These are phyloP conservation scores for Boehmeria nivea DNA, from an alignment of 306 rosid genomes.

Conservation along the genomic window DNA sequence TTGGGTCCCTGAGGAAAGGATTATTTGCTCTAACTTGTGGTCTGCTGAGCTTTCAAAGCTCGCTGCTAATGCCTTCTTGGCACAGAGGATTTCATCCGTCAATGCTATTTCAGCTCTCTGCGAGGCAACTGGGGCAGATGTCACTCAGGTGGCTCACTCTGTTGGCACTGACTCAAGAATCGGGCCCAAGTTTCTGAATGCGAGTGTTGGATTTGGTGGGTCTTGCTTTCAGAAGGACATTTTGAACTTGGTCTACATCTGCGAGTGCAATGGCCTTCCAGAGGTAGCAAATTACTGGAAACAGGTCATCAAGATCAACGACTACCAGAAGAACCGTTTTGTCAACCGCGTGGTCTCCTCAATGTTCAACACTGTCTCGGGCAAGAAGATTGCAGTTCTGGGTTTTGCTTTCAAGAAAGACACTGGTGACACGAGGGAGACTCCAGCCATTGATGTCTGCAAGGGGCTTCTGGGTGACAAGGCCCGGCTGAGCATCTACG, in stretches of 20 bases:
- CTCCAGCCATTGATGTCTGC: conserved; percentile 86
- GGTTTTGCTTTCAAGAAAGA: conserved; percentile 94
- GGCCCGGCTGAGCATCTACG: conserved; percentile 71
- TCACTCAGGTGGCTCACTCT: conserved; percentile 68
- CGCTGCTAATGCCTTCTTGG: conserved; percentile 91
- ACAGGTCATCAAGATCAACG: conserved; percentile 83
- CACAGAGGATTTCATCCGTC: conserved; percentile 91
- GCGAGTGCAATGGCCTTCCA: conserved; percentile 91
- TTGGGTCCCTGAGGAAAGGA: conserved; percentile 67
- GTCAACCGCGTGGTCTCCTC: conserved; percentile 79
- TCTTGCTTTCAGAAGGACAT: conserved; percentile 96
- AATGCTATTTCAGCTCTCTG: conserved; percentile 91
- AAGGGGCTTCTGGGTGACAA: conserved; percentile 73
- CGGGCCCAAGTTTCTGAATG: conserved; percentile 81
- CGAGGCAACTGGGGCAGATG: conserved; percentile 93
- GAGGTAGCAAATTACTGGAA: conserved; percentile 94
- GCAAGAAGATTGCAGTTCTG: conserved; percentile 68
- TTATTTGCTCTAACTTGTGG: conserved; percentile 85
- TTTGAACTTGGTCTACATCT: conserved; percentile 78
- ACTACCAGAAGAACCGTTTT: conserved; percentile 80
- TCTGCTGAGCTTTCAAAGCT: conserved; percentile 96
- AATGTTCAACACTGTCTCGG: conserved; percentile 78
- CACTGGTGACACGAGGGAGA: conserved; percentile 88
- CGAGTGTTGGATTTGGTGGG: conserved; percentile 93
- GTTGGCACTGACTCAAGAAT: conserved; percentile 83